These are phyloP conservation scores for Pueraria montana DNA, from an alignment of 306 rosid species.

Conservation along the genomic window DNA sequence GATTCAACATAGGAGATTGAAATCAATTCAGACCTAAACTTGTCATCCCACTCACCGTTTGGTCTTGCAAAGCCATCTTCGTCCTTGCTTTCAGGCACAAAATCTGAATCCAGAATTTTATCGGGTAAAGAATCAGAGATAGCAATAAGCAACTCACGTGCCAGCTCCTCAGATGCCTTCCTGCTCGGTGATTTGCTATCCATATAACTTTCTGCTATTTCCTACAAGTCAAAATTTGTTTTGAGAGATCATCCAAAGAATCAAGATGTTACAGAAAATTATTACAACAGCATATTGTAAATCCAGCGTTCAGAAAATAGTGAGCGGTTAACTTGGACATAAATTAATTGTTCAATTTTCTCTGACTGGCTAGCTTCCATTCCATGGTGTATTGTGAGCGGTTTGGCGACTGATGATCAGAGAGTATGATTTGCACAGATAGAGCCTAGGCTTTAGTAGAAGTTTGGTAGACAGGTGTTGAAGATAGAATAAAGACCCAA, in stretches of 20 bases:
- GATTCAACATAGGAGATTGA: constrained; percentile 52
- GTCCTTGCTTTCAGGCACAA: constrained; percentile 43
- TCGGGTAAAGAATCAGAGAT: constrained; percentile 54
- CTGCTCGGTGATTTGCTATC: constrained; percentile 52
- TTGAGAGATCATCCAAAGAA: constrained; percentile 21
- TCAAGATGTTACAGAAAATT: not conserved
- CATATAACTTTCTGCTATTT: constrained; percentile 49
- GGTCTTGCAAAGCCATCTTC: constrained; percentile 32
- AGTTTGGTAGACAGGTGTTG: not conserved
- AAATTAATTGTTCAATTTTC: no score
- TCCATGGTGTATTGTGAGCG: not conserved
- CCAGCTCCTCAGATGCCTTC: constrained; percentile 49
- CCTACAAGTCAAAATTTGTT: constrained; percentile 43
- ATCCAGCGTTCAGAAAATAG: no score
- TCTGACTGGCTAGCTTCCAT: no score
- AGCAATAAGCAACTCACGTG: constrained; percentile 55
- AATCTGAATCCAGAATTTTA: constrained; percentile 31
- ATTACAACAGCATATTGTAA: no score
- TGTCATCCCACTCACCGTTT: constrained; percentile 43
- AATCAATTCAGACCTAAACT: constrained; percentile 54
- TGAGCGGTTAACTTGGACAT: no score
- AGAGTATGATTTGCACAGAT: not conserved
- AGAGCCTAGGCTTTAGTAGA: not conserved
- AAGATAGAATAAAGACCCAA: not conserved
- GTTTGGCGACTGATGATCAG: not conserved